Conservation (phyloP, 2,329 filamentous ascomycete genomes). For the Fusarium phyllophilum region DNA sequence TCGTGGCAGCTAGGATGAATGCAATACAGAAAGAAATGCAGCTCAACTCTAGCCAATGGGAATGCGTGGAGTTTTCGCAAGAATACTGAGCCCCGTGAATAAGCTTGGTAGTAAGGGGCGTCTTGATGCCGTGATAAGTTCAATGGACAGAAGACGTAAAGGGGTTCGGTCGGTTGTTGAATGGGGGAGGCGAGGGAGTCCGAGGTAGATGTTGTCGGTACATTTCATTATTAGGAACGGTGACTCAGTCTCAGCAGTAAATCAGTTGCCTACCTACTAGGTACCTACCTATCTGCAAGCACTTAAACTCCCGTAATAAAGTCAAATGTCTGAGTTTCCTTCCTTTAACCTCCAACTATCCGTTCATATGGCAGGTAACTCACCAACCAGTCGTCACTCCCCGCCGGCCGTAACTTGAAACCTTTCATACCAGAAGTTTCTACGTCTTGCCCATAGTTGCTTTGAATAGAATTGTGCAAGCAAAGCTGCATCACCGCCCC, state of each 20-base stretch:
- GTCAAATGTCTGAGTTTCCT: neutral
- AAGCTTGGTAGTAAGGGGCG: neutral
- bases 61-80: neutral
- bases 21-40: neutral
- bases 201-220: neutral
- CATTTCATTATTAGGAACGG: neutral
- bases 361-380: neutral
- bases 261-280: no score
- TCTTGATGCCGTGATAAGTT: neutral
- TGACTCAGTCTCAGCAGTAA: neutral
- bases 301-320: neutral
- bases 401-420: constrained; percentile 21
- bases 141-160: neutral
- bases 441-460: constrained; percentile 40
- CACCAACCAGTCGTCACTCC: neutral
- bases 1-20: neutral
- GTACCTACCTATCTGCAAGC: neutral
- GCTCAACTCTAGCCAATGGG: neutral
- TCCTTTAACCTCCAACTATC: neutral
- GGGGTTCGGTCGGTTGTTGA: neutral
- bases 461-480: constrained; percentile 48
- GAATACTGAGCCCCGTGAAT: neutral
- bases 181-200: neutral
- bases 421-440: constrained; percentile 46
- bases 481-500: constrained; percentile 31